A percentile compares a stretch with the other conserved stretches of the same genome.
Evolutionary conservation across 2,329 filamentous ascomycete genomes (phyloP).

Genomic region (Claviceps quebecensis): DNA sequence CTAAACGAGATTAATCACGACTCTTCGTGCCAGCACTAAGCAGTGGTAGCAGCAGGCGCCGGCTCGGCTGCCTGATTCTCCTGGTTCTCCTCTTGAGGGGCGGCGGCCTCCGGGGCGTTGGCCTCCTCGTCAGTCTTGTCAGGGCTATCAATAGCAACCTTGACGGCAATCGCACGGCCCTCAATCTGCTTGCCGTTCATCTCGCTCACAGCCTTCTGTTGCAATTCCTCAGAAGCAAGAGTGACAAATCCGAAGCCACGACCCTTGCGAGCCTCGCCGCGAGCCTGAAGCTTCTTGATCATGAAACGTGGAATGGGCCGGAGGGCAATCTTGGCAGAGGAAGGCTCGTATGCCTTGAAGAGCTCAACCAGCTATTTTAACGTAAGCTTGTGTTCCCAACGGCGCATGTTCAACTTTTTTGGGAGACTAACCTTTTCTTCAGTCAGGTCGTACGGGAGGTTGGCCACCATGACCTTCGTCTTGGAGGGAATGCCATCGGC

Average conservation of each 20-base stretch:
- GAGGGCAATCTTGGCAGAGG: slow-evolving; percentile 94
- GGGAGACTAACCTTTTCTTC: slow-evolving; percentile 72
- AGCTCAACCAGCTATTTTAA: slow-evolving; percentile 80
- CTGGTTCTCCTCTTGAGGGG: slow-evolving; percentile 30
- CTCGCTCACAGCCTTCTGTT: slow-evolving; percentile 92
- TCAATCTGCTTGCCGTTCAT: slow-evolving; percentile 99
- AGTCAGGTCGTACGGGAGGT: slow-evolving; percentile 93
- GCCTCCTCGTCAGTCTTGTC: slow-evolving; percentile 89
- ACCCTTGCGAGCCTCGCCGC: slow-evolving; percentile 95
- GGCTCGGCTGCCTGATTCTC: slow-evolving; percentile 28
- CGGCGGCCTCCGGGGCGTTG: slow-evolving; percentile 53
- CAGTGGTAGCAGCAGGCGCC: slow-evolving; percentile 15
- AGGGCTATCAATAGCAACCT: slow-evolving; percentile 98
- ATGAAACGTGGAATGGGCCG: slow-evolving; percentile 98
- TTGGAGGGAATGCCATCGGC: slow-evolving; percentile 96
- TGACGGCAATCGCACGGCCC: slow-evolving; percentile 97
- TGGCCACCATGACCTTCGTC: slow-evolving; percentile 99
- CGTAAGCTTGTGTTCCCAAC: background rate
- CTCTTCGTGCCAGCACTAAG: slow-evolving; percentile 11
- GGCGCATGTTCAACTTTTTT: background rate
- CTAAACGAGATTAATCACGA: too few relatives aligned
- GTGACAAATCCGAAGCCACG: slow-evolving; percentile 98
- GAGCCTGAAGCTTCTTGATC: slow-evolving; percentile 99
- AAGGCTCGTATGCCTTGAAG: slow-evolving; percentile 81
- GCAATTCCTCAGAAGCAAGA: slow-evolving; percentile 83